Conservation (phyloP, 2,329 filamentous ascomycete genomes). For the Talaromyces sp. region DNA sequence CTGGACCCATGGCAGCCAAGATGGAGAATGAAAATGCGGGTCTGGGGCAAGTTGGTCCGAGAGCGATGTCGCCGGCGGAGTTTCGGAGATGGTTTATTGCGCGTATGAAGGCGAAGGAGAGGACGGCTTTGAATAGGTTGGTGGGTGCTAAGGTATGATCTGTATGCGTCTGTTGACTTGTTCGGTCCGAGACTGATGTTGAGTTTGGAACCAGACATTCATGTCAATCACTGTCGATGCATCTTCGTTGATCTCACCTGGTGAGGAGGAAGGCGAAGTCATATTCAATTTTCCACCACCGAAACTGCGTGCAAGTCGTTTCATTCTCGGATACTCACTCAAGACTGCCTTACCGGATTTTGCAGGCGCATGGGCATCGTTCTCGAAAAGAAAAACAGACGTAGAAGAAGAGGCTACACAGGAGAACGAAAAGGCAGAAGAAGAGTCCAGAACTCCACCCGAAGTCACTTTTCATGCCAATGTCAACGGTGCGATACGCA, state of each 20-base stretch:
- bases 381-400: slow-evolving; percentile 3
- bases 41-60: slow-evolving; percentile 34
- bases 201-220: slow-evolving; percentile 24
- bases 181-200: background rate
- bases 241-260: slow-evolving; percentile 30
- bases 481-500: slow-evolving; percentile 31
- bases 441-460: slow-evolving; percentile 19
- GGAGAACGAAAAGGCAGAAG: slow-evolving; percentile 17
- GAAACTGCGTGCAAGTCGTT: slow-evolving; percentile 24
- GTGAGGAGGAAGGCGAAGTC: slow-evolving; percentile 28
- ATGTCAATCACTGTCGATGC: slow-evolving; percentile 37
- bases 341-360: slow-evolving; percentile 33
- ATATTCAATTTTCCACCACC: slow-evolving; percentile 31
- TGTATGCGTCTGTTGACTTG: background rate
- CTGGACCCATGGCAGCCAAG: slow-evolving; percentile 23
- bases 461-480: slow-evolving; percentile 33
- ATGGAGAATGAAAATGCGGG: slow-evolving; percentile 34
- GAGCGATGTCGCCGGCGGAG: slow-evolving; percentile 36
- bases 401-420: slow-evolving; percentile 19
- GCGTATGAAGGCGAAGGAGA: slow-evolving; percentile 40
- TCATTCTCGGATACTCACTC: slow-evolving; percentile 34
- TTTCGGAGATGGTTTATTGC: slow-evolving; percentile 42
- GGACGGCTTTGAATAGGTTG: slow-evolving; percentile 34
- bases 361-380: slow-evolving; percentile 20
- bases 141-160: slow-evolving; percentile 37